Conservation (phyloP, 73 alveolate species). For the Paramecium sonneborni region DNA sequence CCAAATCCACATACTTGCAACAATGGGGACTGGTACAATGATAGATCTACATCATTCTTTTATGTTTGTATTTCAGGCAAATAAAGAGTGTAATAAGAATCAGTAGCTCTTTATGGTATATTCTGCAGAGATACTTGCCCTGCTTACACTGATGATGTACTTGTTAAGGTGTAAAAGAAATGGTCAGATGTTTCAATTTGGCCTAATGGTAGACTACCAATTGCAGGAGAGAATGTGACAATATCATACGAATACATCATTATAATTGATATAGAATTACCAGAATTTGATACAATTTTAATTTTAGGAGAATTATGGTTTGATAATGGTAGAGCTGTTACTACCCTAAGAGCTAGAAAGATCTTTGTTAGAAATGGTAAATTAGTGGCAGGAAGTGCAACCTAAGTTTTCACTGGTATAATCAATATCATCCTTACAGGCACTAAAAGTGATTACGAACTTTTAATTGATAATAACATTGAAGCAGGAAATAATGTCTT, state of each 20-base stretch:
- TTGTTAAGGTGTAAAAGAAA: not conserved
- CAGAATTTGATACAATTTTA: conserved; percentile 5
- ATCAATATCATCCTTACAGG: conserved; percentile 3
- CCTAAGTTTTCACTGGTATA: conserved; percentile 29
- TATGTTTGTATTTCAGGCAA: conserved; percentile 55
- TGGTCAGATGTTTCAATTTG: conserved; percentile 50
- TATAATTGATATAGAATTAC: not conserved
- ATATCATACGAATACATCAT: not conserved
- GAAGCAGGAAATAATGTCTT: conserved; percentile 62
- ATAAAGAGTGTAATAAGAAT: conserved; percentile 12
- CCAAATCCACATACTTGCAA: conserved; percentile 52
- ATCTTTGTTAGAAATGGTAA: conserved; percentile 54
- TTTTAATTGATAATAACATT: conserved; percentile 46
- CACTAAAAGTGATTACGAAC: not conserved
- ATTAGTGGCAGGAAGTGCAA: conserved; percentile 58
- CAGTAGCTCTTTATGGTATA: conserved; percentile 8
- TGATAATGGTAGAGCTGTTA: not conserved
- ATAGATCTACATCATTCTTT: conserved; percentile 6
- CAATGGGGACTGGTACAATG: conserved; percentile 62
- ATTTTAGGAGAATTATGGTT: conserved; percentile 54
- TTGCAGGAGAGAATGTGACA: not conserved
- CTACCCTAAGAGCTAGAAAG: conserved; percentile 28
- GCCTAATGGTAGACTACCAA: conserved; percentile 6
- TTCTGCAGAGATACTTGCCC: conserved; percentile 52
- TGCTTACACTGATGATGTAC: not conserved